Evolutionary conservation across 1,284 basidiomycete species (phyloP), one percentile per base, ranked within the genome.

Genomic region (Cystobasidium pallidum): DNA sequence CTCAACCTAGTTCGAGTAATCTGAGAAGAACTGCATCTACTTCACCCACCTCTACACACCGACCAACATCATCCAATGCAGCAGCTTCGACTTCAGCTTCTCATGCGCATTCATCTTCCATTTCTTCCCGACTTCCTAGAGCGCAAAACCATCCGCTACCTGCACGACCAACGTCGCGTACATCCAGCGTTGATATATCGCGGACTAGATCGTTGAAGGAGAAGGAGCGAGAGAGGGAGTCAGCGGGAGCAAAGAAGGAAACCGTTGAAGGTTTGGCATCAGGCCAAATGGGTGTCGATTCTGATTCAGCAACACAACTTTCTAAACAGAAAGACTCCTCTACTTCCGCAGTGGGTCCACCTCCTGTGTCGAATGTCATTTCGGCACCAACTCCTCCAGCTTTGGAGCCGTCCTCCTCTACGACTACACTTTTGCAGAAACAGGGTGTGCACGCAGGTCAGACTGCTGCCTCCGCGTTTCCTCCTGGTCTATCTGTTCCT

Each of bases 131-230:
- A 28, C 51, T 71, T 15, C 68, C 68, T 11, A 64, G 62, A 64
- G 68, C 68, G 15, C 68, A 71, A 36, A 71, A 71, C 24, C 68
- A 71, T 57, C 68, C 68, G 6, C 39, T 71, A 11, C 68, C 68
- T 34, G 59, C 68, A 19, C 11, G 68, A 39, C 68, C 68, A 21
- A 49, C 61, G 4, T 62, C 57, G 3, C 30, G 68, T 11, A 62
- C 57, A 15, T 34, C 55, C 8, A 59, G 57, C 32, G 41, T 41
- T 26, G 55, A 58, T 32, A 2, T 61, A 15, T 32, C 55, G 21
- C 57, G 54, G 6, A 49, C 55, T 10, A 70, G 45, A 24, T 61
- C 57, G 41, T 19, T 39, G 24, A 26, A 24, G 26, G 43, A 70
- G 57, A 45, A 61, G 58, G 57, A 70, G 24, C 21, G 21, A 52